Base-by-base conservation (phyloP, 495 filamentous ascomycete species). In the Melanomma pulvis-pyrius region DNA sequence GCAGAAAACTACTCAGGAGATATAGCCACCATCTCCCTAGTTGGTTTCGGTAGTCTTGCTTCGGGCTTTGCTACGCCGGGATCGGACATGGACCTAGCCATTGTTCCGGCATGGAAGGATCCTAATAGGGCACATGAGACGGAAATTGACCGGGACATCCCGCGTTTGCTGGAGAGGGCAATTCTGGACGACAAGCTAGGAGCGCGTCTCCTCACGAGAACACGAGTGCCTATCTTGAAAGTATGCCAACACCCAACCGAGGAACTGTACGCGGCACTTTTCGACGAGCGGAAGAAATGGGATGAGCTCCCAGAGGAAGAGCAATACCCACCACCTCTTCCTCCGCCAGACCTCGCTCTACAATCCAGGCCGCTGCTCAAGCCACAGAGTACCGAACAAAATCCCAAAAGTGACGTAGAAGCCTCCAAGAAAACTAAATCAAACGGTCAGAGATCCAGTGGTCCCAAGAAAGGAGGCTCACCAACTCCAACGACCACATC, bases 221-320 rank as follows among this genome's bases (percentile, higher is more conserved):
- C 92, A 8, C 82, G 90, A 65, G 86, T 92, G 29, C 92, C 92
- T 24, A 93, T 94, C 60, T 86, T 96, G 71, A 91, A 92, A 68
- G 77, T 96, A 30, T 92, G 89, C 75, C 83, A 92, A 71, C 83
- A 82, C 60, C 90, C 90, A 5, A 79, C 80, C 0, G 69, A 75
- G 5, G 74, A 82, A 24, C 80, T 92, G 17, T 78, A 79, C 17
- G 41, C 65, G 3, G 79, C 77, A 17, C 78, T 92, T 2, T 59
- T 79, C n/a, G 79, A 82, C 34, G 86, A 84, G 55, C 80, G 87
- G 30, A 65, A 73, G 22, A 88, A 85, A 65, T 89, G 88, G 84
- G 87, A 81, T 41, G 61, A 53, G n/a, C 63, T 77, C 21, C 59
- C 74, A 25, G 69, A 70, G 24, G 71, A 72, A 57, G 67, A 74